phyloP scores from a whole-genome alignment of 371 early-diverging fungal species.

The Batrachochytrium dendrobatidis region DNA sequence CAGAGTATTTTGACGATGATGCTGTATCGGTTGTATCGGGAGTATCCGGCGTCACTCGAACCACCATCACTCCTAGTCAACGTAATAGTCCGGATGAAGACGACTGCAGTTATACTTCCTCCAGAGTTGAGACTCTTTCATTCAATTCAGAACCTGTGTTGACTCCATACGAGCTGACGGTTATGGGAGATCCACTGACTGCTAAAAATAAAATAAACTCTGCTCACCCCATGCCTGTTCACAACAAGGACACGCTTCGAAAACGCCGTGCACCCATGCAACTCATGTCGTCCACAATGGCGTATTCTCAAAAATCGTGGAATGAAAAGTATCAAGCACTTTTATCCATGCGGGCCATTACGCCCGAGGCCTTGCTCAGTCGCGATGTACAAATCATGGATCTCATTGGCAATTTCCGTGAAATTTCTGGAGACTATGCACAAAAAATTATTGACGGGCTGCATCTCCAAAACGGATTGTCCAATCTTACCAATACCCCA shows the following conservation, averaged over 20 bases:
- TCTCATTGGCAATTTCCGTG: slow-evolving; percentile 40
- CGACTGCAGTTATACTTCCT: slow-evolving; percentile 11
- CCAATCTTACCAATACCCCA: neutral
- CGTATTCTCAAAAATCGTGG: slow-evolving; percentile 20
- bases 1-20: slow-evolving; percentile 8
- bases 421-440: slow-evolving; percentile 29
- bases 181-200: slow-evolving; percentile 23
- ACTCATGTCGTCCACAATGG: neutral
- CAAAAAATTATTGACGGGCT: slow-evolving; percentile 40
- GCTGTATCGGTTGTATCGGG: slow-evolving; percentile 9
- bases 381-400: slow-evolving; percentile 35
- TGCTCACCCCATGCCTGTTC: neutral
- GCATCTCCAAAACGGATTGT: slow-evolving; percentile 19
- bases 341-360: slow-evolving; percentile 10
- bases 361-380: neutral
- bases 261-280: neutral
- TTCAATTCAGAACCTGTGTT: slow-evolving; percentile 42
- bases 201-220: neutral
- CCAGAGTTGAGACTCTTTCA: slow-evolving; percentile 27
- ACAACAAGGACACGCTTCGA: neutral
- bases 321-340: slow-evolving; percentile 38
- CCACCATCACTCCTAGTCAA: no score
- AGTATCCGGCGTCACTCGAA: slow-evolving; percentile 13
- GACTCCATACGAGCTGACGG: slow-evolving; percentile 37
- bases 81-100: no score